phyloP scores from a whole-genome alignment of 78 protist genomes.

The Dictyostelium discoideum region DNA sequence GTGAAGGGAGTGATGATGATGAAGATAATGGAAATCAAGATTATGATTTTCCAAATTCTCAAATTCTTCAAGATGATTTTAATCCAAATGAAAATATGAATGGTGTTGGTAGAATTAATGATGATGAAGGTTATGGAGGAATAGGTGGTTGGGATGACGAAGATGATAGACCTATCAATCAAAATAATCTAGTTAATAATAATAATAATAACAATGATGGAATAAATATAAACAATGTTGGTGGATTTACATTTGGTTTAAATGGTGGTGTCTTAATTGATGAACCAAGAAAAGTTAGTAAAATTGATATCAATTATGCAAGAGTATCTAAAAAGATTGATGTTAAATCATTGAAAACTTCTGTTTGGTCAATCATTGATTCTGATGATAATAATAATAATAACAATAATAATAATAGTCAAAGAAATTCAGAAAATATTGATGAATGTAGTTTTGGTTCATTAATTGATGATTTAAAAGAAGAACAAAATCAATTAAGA shows the following conservation, averaged over 20 bases:
- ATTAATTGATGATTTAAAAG: not conserved
- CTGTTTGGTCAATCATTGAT: slow-evolving; percentile 46
- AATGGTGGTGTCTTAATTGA: slow-evolving; percentile 46
- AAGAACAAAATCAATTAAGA: not conserved
- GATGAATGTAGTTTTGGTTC: not conserved
- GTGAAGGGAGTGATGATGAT: not conserved
- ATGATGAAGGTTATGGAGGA: slow-evolving; percentile 8
- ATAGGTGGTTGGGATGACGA: not conserved
- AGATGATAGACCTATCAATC: not conserved
- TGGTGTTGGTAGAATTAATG: not conserved
- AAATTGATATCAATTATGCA: slow-evolving; percentile 39
- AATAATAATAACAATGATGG: not conserved
- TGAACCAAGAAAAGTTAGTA: slow-evolving; percentile 43
- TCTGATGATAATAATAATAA: not conserved
- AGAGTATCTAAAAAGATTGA: slow-evolving; percentile 72
- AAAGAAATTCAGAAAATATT: not conserved
- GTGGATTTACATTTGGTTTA: not conserved
- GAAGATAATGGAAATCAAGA: slow-evolving; percentile 1
- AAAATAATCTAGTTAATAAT: not conserved
- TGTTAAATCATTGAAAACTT: slow-evolving; percentile 37
- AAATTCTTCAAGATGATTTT: slow-evolving; percentile 12
- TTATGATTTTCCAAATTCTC: slow-evolving; percentile 41
- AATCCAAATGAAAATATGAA: not conserved
- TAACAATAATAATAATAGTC: not conserved
- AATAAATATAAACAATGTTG: not conserved